These are phyloP conservation scores for Akanthomyces dipterigenus DNA, from an alignment of 2,329 filamentous ascomycete genomes.

Conservation along the genomic window DNA sequence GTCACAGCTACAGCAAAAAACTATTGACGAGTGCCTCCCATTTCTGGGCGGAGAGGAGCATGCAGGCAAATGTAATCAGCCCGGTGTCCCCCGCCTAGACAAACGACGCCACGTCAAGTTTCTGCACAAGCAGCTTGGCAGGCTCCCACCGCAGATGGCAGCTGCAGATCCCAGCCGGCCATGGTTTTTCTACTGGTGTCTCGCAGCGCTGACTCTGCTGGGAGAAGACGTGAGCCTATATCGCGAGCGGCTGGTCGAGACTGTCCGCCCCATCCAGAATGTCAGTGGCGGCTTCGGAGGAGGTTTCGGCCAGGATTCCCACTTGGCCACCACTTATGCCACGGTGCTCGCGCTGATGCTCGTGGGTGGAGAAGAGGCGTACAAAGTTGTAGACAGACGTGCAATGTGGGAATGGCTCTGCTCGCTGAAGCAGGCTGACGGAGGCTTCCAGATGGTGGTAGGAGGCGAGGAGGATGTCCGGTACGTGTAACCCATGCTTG, in stretches of 20 bases:
- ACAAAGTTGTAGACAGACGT: constrained; percentile 71
- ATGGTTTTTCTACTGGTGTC: constrained; percentile 92
- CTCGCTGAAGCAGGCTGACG: constrained; percentile 75
- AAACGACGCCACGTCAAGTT: constrained; percentile 56
- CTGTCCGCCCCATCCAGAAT: constrained; percentile 78
- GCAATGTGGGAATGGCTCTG: constrained; percentile 90
- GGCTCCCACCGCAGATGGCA: constrained; percentile 64
- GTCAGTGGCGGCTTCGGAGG: constrained; percentile 80
- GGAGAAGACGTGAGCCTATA: constrained; percentile 67
- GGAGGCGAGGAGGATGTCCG: constrained; percentile 90
- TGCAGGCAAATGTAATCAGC: constrained; percentile 46
- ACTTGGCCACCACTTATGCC: constrained; percentile 86
- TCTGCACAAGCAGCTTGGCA: constrained; percentile 49
- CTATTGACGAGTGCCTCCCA: constrained; percentile 61
- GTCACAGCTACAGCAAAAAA: constrained; percentile 61
- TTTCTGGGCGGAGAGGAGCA: constrained; percentile 53
- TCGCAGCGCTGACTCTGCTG: constrained; percentile 67
- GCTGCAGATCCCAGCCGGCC: constrained; percentile 79
- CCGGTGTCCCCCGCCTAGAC: constrained; percentile 70
- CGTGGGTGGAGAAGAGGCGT: constrained; percentile 67
- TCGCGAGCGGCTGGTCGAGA: constrained; percentile 63
- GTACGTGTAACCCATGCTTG: constrained; percentile 37
- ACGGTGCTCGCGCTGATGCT: constrained; percentile 70
- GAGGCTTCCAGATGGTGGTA: constrained; percentile 81
- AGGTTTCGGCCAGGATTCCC: constrained; percentile 83